These are phyloP conservation scores for Cucurbitaria berberidis DNA, from an alignment of 2,329 filamentous ascomycete genomes.

Conservation along the genomic window DNA sequence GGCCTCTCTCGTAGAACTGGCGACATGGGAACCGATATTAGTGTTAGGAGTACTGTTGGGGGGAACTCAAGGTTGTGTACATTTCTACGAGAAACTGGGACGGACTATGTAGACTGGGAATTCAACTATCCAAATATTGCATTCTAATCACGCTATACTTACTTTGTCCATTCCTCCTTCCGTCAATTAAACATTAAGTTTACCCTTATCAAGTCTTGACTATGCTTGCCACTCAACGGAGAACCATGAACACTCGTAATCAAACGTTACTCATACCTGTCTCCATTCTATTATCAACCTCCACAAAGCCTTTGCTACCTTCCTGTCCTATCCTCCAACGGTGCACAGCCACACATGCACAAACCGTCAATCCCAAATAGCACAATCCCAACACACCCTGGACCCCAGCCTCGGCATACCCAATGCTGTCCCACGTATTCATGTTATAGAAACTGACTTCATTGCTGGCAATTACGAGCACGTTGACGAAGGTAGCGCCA, in stretches of 20 bases:
- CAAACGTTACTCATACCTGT: neutral
- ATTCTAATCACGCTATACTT: no score
- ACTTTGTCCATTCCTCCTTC: neutral
- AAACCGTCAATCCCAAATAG: slow-evolving; percentile 5
- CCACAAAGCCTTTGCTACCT: neutral
- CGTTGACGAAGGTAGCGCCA: slow-evolving; percentile 1
- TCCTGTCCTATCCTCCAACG: slow-evolving; percentile 5
- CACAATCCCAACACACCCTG: slow-evolving; percentile 2
- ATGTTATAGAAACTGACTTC: slow-evolving; percentile 2
- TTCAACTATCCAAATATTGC: no score
- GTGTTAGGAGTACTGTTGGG: no score
- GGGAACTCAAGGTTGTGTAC: no score
- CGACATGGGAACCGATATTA: no score
- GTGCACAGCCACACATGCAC: slow-evolving; percentile 6
- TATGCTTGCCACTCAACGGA: neutral
- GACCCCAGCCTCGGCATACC: slow-evolving; percentile 3
- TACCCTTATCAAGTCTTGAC: neutral
- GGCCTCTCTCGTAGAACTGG: no score
- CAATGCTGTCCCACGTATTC: slow-evolving; percentile 3
- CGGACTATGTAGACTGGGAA: no score
- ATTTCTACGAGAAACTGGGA: no score
- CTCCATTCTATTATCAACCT: neutral
- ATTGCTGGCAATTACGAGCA: neutral
- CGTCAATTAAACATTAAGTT: neutral
- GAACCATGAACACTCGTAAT: neutral